A percentile compares a stretch with the other conserved stretches of the same genome.
Evolutionary conservation across 441 rosid species (phyloP).

Genomic region (Isatis lusitanica): DNA sequence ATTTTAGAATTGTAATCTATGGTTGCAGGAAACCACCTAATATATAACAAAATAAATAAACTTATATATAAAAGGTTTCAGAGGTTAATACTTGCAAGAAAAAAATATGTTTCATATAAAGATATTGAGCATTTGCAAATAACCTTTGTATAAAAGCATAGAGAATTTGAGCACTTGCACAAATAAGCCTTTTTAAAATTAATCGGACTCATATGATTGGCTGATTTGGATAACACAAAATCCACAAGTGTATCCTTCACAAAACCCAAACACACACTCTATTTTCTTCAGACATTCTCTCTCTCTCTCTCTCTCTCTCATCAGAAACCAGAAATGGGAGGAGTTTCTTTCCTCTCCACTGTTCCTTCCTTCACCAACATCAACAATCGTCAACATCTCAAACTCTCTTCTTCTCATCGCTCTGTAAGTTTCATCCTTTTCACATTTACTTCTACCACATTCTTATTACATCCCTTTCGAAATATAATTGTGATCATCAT

Average conservation of each 20-base stretch:
- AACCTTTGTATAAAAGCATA: no score
- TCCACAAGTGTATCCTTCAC: constrained; percentile 30
- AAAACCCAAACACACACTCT: constrained; percentile 14
- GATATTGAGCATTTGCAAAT: no score
- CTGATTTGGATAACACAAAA: constrained; percentile 35
- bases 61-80: no score
- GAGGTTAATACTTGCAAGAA: no score
- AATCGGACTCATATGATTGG: constrained; percentile 31
- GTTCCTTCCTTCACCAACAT: constrained; percentile 45
- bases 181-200: background rate
- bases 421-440: constrained; percentile 39
- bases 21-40: no score
- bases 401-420: constrained; percentile 30
- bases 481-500: background rate
- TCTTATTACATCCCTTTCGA: background rate
- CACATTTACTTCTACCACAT: background rate
- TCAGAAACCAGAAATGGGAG: constrained; percentile 31
- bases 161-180: no score
- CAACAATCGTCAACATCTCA: constrained; percentile 30
- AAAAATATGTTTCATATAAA: no score
- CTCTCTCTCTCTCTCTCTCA: constrained; percentile 3
- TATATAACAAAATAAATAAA: no score
- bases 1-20: no score
- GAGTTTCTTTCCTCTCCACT: constrained; percentile 60
- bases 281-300: constrained; percentile 10